phyloP scores from a whole-genome alignment of 2,329 filamentous ascomycete genomes.

The Botrytis fabae region DNA sequence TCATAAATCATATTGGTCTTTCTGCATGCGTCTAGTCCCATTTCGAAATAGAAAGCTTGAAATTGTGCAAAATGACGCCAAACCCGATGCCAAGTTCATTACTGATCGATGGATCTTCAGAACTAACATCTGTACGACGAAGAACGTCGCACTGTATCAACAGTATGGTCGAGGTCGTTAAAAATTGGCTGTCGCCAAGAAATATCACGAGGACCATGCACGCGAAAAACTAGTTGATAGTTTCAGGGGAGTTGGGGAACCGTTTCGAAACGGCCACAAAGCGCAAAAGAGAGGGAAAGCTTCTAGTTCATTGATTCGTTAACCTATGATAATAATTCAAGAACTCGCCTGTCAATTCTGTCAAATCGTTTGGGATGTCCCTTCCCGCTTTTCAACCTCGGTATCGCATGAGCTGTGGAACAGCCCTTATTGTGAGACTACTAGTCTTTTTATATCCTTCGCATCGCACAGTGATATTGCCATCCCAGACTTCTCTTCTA shows the following conservation, averaged over 20 bases:
- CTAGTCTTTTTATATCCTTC: background rate
- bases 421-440: background rate
- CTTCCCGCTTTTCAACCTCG: background rate
- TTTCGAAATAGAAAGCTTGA: background rate
- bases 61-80: constrained; percentile 1
- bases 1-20: constrained; percentile 9
- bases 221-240: background rate
- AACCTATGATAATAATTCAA: background rate
- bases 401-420: background rate
- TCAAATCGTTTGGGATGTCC: background rate
- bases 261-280: constrained; percentile 18
- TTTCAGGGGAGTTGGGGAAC: constrained; percentile 18
- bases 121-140: background rate
- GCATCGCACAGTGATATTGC: background rate
- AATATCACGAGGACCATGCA: background rate
- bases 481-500: background rate
- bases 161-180: background rate
- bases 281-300: background rate
- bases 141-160: constrained; percentile 12
- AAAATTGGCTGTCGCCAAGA: background rate
- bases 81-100: constrained; percentile 19
- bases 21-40: background rate
- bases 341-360: constrained; percentile 1
- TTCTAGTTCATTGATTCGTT: background rate
- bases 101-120: background rate